Evolutionary conservation across 108 stramenopile genomes (phyloP).

Genomic region (Skeletonema costatum): DNA sequence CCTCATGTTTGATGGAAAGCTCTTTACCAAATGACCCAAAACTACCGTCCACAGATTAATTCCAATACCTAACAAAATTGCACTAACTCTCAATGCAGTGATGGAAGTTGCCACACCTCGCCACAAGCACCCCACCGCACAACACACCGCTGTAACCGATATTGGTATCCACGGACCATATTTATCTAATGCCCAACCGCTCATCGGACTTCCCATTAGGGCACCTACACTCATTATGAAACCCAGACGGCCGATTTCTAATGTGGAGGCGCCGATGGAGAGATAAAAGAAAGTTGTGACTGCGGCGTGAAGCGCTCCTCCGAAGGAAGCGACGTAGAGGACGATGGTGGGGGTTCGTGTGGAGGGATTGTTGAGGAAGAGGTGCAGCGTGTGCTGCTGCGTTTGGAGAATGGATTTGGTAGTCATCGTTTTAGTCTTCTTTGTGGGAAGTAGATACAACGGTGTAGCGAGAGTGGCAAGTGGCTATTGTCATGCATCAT

Average conservation of each 20-base stretch:
- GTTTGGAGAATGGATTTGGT: constrained; percentile 14
- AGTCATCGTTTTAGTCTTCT: background rate
- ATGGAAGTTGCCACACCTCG: constrained; percentile 25
- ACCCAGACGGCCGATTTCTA: constrained; percentile 24
- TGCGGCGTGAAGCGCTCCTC: constrained; percentile 28
- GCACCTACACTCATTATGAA: constrained; percentile 36
- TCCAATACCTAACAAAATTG: constrained; percentile 24
- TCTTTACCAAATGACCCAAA: constrained; percentile 28
- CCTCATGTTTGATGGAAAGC: constrained; percentile 18
- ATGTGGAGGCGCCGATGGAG: constrained; percentile 15
- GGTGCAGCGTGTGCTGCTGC: constrained; percentile 16
- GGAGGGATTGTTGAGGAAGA: constrained; percentile 22
- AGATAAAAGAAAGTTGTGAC: constrained; percentile 44
- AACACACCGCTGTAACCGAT: constrained; percentile 15
- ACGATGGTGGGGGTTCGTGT: constrained; percentile 25
- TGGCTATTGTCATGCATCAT: no score
- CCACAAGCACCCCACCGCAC: constrained; percentile 34
- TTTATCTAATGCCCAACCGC: constrained; percentile 16
- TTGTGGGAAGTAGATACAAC: no score
- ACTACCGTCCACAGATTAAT: constrained; percentile 37
- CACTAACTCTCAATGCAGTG: constrained; percentile 11
- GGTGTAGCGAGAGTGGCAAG: no score
- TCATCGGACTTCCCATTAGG: constrained; percentile 13
- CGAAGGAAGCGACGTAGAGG: constrained; percentile 39
- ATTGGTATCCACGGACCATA: constrained; percentile 31